Base-by-base conservation (phyloP, 108 stramenopile species). In the Skeletonema grethae region DNA sequence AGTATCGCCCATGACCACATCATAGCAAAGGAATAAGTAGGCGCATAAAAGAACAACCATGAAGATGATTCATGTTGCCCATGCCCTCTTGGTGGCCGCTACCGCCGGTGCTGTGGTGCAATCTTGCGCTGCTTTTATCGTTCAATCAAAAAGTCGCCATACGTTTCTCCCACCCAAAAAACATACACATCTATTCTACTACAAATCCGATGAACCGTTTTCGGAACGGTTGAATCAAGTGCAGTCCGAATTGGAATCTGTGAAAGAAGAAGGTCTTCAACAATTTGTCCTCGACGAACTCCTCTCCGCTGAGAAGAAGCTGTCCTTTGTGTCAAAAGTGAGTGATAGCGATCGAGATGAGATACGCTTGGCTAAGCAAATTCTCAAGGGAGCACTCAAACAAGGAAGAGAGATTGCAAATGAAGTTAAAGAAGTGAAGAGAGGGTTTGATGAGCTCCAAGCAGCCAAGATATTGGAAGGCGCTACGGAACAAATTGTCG, bases 381-480 rank as follows among this genome's bases (percentile, higher is more conserved):
- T 56, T 30, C 57, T 70, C 22, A 56, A 60, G 15, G 43, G 31
- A 56, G 57, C 57, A 56, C 34, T 57, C 0, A 25, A 58, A 12
- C 29, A 31, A 31, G 69, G 69, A n/a, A 25, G 18, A 20, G 25
- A 45, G 58, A 30, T 70, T 4, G 69, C 59, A 2, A 45, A 39
- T 41, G 69, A 70, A 39, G 35, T 70, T 0, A 28, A 57, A 59
- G 69, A 55, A 7, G 30, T 70, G 1, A 56, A 36, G 12, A 56
- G 57, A 35, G 69, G n/a, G 30, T 61, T 70, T 41, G 58, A 70
- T 16, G 69, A 59, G 32, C 22, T 59, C 11, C 57, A 59, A 18
- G 69, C 69, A 7, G 69, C 69, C 18, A 70, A 59, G 24, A 59
- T 58, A 13, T 35, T 70, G 35, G 69, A 70, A 32, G 58, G 36